Base-by-base conservation (phyloP, 2,329 filamentous ascomycete genomes). In the Grosmannia penicillata region DNA sequence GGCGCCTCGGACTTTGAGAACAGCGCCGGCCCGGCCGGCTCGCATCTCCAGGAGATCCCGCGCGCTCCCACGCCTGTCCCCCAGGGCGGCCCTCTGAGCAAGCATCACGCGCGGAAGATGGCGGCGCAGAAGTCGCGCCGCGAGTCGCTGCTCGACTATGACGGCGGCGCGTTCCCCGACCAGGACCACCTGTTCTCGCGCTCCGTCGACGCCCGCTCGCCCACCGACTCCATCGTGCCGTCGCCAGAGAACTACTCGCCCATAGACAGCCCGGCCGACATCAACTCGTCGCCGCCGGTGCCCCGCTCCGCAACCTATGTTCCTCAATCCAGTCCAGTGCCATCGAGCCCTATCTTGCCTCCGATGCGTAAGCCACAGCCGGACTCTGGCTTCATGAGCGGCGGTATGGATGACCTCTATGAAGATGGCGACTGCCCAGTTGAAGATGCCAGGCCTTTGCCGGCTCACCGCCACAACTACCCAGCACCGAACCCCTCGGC, bases 281-380 rank as follows among this genome's bases (percentile, higher is more conserved):
- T 96, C 48, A 82, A 82, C 2, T 96, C 91, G 0, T 96, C 89
- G 4, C 89, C 89, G 13, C 91, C 91, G 1, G 68, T 93, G 1
- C 75, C 86, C 45, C 70, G 74, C 46, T 70, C 70, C 27, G 63
- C 66, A 23, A 58, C 65, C 31, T 75, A 65, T 47, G 32, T 47
- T 4, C 61, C 68, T 23, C 64, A 55, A 36, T 72, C 70, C 2
- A 76, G 72, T 42, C 77, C 80, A 5, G 72, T 75, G 22, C 74
- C 78, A 21, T 94, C 87, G 3, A 96, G 89, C 53, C 91, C 89
- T 3, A 69, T 75, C 31, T 66, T 86, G 36, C 75, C 75, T 8
- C 71, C 73, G 0, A 76, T 78, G 63, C 70, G 64, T 0, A 61
- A 68, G 37, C 68, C 69, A 6, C 66, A 78, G 45, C 66, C 67